A percentile compares a stretch with the other conserved stretches of the same genome.
Evolutionary conservation across 2,329 filamentous ascomycete species (phyloP).

Genomic region (Colletotrichum endophyticum): DNA sequence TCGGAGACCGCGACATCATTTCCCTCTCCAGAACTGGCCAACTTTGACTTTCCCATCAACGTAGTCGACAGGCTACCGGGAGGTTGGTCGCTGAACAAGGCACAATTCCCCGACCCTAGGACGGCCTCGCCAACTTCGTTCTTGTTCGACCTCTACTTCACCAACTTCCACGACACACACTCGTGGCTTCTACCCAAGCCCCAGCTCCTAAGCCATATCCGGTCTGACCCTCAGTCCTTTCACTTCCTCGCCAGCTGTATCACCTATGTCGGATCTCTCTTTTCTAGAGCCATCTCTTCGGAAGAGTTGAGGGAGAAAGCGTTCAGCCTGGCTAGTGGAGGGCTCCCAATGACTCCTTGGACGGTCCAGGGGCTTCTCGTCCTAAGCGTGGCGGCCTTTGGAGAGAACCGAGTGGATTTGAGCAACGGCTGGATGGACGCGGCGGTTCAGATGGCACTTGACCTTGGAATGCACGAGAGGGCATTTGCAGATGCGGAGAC

Average conservation of each 20-base stretch:
- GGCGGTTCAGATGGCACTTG: conserved; percentile 33
- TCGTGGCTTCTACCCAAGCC: conserved; percentile 19
- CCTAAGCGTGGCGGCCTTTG: conserved; percentile 32
- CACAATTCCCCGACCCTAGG: not conserved
- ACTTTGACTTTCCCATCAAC: conserved; percentile 21
- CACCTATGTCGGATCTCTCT: conserved; percentile 43
- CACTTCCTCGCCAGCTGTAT: conserved; percentile 37
- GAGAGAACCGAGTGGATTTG: conserved; percentile 32
- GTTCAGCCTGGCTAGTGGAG: conserved; percentile 34
- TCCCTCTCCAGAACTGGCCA: conserved; percentile 24
- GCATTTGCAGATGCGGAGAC: conserved; percentile 32
- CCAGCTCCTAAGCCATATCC: conserved; percentile 11
- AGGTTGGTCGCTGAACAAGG: conserved; percentile 24
- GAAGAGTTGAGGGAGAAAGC: conserved; percentile 34
- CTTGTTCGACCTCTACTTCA: conserved; percentile 31
- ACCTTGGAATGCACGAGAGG: conserved; percentile 37
- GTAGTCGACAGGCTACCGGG: conserved; percentile 26
- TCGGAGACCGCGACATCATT: conserved; percentile 1
- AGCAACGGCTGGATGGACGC: conserved; percentile 30
- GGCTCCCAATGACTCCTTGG: conserved; percentile 34
- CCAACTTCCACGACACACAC: conserved; percentile 25
- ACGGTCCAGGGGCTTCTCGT: conserved; percentile 37
- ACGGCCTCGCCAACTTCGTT: conserved; percentile 13
- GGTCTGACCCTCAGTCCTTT: not conserved
- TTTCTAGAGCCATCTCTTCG: conserved; percentile 31